Conservation (phyloP, 352 stramenopile genomes). For the Pythium volutum region DNA sequence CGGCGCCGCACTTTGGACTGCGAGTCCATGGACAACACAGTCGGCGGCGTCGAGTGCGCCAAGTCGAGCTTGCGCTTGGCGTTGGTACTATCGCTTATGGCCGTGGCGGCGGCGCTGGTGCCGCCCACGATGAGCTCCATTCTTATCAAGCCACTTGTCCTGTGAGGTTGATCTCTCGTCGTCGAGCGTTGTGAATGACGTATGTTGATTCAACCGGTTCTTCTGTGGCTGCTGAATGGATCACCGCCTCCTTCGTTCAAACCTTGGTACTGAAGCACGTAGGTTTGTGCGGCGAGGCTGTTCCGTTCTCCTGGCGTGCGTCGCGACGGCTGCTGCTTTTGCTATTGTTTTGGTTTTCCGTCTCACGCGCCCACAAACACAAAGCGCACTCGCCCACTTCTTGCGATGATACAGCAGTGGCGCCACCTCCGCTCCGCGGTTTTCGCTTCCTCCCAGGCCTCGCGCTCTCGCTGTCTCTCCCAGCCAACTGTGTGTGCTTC, state of each 20-base stretch:
- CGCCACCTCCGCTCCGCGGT: neutral
- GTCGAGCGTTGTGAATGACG: neutral
- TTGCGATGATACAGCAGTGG: neutral
- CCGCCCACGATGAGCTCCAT: slow-evolving; percentile 35
- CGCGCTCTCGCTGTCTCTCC: neutral
- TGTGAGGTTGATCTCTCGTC: neutral
- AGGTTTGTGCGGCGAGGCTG: neutral
- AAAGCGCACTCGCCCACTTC: neutral
- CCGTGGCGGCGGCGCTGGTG: neutral
- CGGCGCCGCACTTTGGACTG: slow-evolving; percentile 54
- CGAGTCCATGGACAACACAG: slow-evolving; percentile 35
- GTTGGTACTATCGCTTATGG: slow-evolving; percentile 36
- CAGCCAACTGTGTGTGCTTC: neutral
- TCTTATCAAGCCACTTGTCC: neutral
- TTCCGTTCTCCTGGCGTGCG: slow-evolving; percentile 12
- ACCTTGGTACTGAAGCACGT: no score
- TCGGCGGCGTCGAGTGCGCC: slow-evolving; percentile 25
- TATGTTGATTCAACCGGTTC: neutral
- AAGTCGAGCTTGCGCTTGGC: slow-evolving; percentile 71
- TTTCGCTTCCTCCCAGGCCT: no score
- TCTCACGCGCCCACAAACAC: neutral
- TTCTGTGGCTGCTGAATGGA: neutral
- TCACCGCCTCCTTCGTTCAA: no score
- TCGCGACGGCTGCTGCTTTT: neutral
- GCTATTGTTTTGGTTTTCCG: neutral